Conservation (phyloP, 2,329 filamentous ascomycete species). For the Penicillium brevicompactum region DNA sequence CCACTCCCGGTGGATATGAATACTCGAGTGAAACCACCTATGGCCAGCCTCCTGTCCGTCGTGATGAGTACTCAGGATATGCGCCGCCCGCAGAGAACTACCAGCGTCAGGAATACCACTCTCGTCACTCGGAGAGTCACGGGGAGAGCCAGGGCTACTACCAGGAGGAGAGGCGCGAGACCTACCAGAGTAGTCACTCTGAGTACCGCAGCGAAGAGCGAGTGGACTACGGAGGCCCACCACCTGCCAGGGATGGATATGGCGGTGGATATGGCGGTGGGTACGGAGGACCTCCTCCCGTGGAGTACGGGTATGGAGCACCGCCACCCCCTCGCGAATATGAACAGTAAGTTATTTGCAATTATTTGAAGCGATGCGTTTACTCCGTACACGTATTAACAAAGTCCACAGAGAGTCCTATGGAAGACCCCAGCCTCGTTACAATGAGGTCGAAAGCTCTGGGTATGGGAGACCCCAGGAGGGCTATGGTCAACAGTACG, state of each 20-base stretch:
- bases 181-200: slow-evolving; percentile 14
- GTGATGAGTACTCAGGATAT: slow-evolving; percentile 14
- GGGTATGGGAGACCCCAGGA: slow-evolving; percentile 15
- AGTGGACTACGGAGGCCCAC: slow-evolving; percentile 19
- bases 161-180: slow-evolving; percentile 21
- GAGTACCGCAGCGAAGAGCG: slow-evolving; percentile 20
- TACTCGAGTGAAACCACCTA: slow-evolving; percentile 23
- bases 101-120: slow-evolving; percentile 19
- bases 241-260: slow-evolving; percentile 4
- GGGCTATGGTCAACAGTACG: slow-evolving; percentile 18
- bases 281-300: slow-evolving; percentile 14
- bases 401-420: slow-evolving; percentile 24
- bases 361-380: slow-evolving; percentile 10
- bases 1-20: slow-evolving; percentile 13
- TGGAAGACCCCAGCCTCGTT: slow-evolving; percentile 16
- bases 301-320: neutral
- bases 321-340: slow-evolving; percentile 13
- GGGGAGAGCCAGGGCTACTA: slow-evolving; percentile 13
- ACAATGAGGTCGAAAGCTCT: slow-evolving; percentile 17
- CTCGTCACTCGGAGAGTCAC: slow-evolving; percentile 11
- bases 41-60: slow-evolving; percentile 10
- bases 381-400: neutral
- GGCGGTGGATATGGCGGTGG: slow-evolving; percentile 19
- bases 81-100: slow-evolving; percentile 14
- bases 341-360: slow-evolving; percentile 25